Conservation (phyloP, 2,329 filamentous ascomycete genomes). For the Ilyonectria robusta region DNA sequence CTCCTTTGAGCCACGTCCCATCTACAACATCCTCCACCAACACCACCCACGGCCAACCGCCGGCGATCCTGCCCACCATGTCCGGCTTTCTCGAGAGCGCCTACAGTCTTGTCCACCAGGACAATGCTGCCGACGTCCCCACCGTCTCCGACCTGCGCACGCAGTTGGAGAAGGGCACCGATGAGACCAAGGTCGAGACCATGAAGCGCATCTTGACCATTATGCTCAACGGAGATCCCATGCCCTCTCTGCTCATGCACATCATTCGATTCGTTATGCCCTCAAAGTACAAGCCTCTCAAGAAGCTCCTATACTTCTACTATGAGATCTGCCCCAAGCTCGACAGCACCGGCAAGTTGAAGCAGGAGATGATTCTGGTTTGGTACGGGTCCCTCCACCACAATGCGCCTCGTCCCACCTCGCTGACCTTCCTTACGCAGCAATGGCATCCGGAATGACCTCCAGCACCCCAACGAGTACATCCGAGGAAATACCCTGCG, state of each 20-base stretch:
- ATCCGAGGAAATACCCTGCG: constrained; percentile 98
- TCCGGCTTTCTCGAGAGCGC: constrained; percentile 93
- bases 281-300: constrained; percentile 94
- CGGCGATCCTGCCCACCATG: constrained; percentile 72
- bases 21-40: constrained; percentile 43
- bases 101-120: constrained; percentile 97
- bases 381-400: constrained; percentile 71
- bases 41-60: constrained; percentile 39
- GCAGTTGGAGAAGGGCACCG: constrained; percentile 93
- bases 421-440: constrained; percentile 61
- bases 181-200: constrained; percentile 93
- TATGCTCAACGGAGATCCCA: constrained; percentile 98
- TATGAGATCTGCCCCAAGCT: constrained; percentile 99
- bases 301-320: constrained; percentile 99
- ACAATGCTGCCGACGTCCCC: constrained; percentile 95
- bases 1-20: constrained; percentile 49
- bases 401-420: constrained; percentile 7
- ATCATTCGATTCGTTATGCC: constrained; percentile 99
- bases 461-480: constrained; percentile 98
- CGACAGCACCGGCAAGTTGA: constrained; percentile 91
- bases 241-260: constrained; percentile 97
- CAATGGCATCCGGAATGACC: constrained; percentile 97
- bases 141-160: constrained; percentile 91
- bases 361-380: constrained; percentile 99
- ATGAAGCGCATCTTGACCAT: constrained; percentile 97